Percentiles rank a stretch among this genome's conserved stretches.
These are phyloP conservation scores for Aspergillus tanneri DNA, from an alignment of 2,329 filamentous ascomycete genomes.

Conservation along the genomic window DNA sequence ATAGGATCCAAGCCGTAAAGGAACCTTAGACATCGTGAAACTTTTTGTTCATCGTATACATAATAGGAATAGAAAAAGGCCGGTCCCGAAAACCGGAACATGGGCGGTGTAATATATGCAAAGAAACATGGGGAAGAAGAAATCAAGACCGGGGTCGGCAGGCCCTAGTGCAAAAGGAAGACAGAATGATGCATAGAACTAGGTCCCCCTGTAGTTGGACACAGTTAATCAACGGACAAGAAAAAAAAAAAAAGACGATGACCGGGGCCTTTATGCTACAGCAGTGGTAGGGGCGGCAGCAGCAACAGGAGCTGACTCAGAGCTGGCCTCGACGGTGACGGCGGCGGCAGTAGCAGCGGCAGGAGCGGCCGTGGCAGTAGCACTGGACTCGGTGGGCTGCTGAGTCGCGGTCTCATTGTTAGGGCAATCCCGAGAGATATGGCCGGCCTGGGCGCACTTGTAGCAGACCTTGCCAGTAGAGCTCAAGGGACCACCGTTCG, in stretches of 20 bases:
- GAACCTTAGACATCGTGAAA: constrained; percentile 41
- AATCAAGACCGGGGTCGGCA: constrained; percentile 25
- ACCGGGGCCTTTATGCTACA: constrained; percentile 41
- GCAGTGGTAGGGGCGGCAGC: constrained; percentile 45
- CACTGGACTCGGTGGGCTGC: constrained; percentile 35
- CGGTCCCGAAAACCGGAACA: constrained; percentile 30
- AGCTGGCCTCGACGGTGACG: constrained; percentile 34
- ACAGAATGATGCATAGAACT: constrained; percentile 19
- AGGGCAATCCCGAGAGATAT: constrained; percentile 94
- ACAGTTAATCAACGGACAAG: constrained; percentile 11
- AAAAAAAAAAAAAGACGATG: constrained; percentile 1
- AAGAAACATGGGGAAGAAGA: constrained; percentile 29
- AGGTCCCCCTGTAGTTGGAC: constrained; percentile 20
- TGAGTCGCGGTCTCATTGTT: constrained; percentile 59
- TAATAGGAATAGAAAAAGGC: constrained; percentile 32
- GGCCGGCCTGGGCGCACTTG: constrained; percentile 90
- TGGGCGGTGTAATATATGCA: constrained; percentile 41
- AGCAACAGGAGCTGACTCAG: constrained; percentile 33
- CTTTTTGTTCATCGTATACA: constrained; percentile 47
- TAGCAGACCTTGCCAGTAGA: constrained; percentile 98
- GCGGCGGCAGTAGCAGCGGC: constrained; percentile 25
- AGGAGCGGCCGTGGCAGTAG: constrained; percentile 25
- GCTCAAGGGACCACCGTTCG: constrained; percentile 93
- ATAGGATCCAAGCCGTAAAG: constrained; percentile 34
- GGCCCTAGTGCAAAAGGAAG: constrained; percentile 33